Percentiles rank a stretch among this genome's conserved stretches.
These are phyloP conservation scores for Linderniella brevidens DNA, from an alignment of 257 asterid species.

Conservation along the genomic window DNA sequence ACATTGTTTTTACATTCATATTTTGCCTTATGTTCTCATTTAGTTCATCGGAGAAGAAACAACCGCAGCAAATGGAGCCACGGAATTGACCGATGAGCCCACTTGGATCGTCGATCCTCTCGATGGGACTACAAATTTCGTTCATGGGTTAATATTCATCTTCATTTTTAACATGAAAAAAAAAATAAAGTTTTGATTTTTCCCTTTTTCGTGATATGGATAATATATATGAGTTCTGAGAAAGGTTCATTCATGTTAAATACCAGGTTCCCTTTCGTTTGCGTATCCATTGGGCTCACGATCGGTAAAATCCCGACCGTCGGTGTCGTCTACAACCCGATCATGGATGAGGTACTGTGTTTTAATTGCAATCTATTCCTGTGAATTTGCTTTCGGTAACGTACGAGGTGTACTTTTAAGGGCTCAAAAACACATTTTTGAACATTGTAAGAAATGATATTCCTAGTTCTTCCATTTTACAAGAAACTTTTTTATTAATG, in stretches of 20 bases:
- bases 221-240: constrained; percentile 2
- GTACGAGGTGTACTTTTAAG: no score
- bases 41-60: constrained; percentile 98
- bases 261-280: constrained; percentile 63
- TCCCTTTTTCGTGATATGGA: neutral
- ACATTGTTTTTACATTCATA: neutral
- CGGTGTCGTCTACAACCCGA: constrained; percentile 77
- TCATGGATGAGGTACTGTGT: constrained; percentile 50
- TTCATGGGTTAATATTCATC: constrained; percentile 52
- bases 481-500: neutral
- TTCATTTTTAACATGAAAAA: neutral
- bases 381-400: no score
- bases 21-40: neutral
- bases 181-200: neutral
- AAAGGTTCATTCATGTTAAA: neutral
- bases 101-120: constrained; percentile 98
- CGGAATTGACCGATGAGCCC: constrained; percentile 77
- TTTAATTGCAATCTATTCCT: no score
- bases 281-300: constrained; percentile 77
- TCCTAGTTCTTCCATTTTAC: neutral
- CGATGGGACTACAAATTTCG: constrained; percentile 96
- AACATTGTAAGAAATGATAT: no score
- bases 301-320: constrained; percentile 45
- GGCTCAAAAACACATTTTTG: no score
- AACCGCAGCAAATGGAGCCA: constrained; percentile 61